These are phyloP conservation scores for Coelastrella sp. DNA, from an alignment of 139 green algal genomes.

Conservation along the genomic window DNA sequence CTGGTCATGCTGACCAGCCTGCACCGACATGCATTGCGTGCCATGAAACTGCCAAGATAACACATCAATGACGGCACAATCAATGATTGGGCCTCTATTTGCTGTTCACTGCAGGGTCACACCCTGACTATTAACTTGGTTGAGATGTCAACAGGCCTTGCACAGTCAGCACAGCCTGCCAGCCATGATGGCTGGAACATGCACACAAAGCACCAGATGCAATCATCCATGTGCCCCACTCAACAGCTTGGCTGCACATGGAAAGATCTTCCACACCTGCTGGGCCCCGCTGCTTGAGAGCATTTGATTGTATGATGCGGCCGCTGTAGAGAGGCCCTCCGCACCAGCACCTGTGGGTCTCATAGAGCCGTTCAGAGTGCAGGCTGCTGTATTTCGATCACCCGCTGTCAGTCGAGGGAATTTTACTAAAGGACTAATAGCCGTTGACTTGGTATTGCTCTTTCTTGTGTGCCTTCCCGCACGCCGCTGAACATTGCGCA, in stretches of 20 bases:
- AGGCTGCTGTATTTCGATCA: neutral
- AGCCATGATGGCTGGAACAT: too few species aligned
- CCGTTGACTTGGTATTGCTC: neutral
- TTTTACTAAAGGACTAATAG: neutral
- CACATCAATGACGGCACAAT: too few species aligned
- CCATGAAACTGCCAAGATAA: too few species aligned
- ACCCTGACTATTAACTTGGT: too few species aligned
- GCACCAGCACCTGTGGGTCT: neutral
- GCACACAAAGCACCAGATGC: too few species aligned
- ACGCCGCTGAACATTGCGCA: neutral
- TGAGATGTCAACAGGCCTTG: too few species aligned
- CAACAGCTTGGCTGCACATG: too few species aligned
- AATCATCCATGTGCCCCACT: too few species aligned
- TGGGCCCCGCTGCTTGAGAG: neutral
- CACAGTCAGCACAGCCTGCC: too few species aligned
- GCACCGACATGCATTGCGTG: neutral
- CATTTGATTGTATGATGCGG: constrained; percentile 2
- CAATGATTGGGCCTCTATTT: too few species aligned
- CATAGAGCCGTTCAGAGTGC: neutral
- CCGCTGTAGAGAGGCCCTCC: neutral
- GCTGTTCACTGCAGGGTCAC: too few species aligned
- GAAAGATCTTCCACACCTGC: neutral
- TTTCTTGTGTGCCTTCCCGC: neutral
- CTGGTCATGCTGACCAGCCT: neutral
- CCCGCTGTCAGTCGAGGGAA: neutral